These are phyloP conservation scores for Parietichytrium sp. DNA, from an alignment of 108 stramenopile species.

Conservation along the genomic window DNA sequence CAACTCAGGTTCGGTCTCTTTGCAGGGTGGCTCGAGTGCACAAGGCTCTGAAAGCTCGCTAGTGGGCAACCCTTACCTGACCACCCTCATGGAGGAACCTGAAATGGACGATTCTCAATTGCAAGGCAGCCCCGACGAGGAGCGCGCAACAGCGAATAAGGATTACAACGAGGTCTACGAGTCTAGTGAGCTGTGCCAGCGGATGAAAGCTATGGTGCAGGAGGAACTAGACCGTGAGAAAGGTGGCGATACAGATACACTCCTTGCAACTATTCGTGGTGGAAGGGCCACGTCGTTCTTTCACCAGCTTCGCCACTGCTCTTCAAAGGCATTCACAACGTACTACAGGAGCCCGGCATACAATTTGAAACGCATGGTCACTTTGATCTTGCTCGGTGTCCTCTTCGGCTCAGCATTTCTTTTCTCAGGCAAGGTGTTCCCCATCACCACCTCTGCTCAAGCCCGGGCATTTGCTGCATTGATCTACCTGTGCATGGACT, in stretches of 20 bases:
- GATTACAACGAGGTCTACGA: not conserved
- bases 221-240: constrained; percentile 36
- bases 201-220: not conserved
- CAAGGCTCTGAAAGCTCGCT: too few relatives aligned
- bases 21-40: too few relatives aligned
- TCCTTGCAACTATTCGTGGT: too few relatives aligned
- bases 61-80: too few relatives aligned
- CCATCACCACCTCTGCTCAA: not conserved
- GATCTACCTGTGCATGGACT: not conserved
- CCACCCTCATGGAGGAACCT: too few relatives aligned
- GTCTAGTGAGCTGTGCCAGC: not conserved
- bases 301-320: too few relatives aligned
- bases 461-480: not conserved
- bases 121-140: not conserved
- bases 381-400: constrained; percentile 46
- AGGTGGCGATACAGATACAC: constrained; percentile 40
- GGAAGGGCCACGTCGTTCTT: too few relatives aligned
- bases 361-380: constrained; percentile 50
- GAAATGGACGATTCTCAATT: too few relatives aligned
- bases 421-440: not conserved
- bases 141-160: not conserved
- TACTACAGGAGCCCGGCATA: constrained; percentile 64
- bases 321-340: too few relatives aligned
- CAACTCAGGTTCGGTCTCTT: too few relatives aligned
- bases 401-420: constrained; percentile 52